Base-by-base conservation (phyloP, 2,329 filamentous ascomycete species). In the Colletotrichum ledebouriae region DNA sequence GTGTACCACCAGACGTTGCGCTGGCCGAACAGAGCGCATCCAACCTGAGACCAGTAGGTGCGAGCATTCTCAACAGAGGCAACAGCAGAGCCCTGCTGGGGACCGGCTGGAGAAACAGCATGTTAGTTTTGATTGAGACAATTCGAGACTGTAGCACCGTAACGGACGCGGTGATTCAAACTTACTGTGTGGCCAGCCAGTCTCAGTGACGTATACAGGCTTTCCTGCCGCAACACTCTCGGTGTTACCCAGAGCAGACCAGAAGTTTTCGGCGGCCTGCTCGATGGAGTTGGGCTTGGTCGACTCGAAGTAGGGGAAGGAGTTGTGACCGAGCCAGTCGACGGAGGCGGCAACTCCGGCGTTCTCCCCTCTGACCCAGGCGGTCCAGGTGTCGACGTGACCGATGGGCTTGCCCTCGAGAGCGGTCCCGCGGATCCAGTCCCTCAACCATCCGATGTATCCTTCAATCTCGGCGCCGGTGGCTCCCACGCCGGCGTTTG, bases 361-460 rank as follows among this genome's bases (percentile, higher is more conserved):
- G 75, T 87, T 88, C 59, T 78, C 78, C 22, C 73, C 71, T 72
- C 87, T 81, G 0, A 85, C 81, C 84, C 84, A 85, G 11, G 81
- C 80, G 13, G 82, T 84, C 80, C 84, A 87, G 2, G 86, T 88
- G 74, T 89, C 86, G 49, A 88, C 86, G 73, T 88, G 86, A 34
- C 85, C 84, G 67, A 86, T 79, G 13, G 83, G 77, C 46, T 75
- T 78, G 42, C 78, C 77, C 7, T 71, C 71, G 13, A 79, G 72
- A 2, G 71, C 57, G 6, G 76, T 78, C 66, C 72, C 74, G 13
- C 80, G 73, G 71, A 91, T 83, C 67, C 84, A 81, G 44, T 75
- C 74, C 49, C 85, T 83, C 66, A 88, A 84, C 75, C 88, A 81
- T 58, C 80, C 75, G 78, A 91, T 89, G 77, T 87, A 89, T 69